phyloP scores from a whole-genome alignment of 176 grass and related monocot genomes.

The Lolium perenne region DNA sequence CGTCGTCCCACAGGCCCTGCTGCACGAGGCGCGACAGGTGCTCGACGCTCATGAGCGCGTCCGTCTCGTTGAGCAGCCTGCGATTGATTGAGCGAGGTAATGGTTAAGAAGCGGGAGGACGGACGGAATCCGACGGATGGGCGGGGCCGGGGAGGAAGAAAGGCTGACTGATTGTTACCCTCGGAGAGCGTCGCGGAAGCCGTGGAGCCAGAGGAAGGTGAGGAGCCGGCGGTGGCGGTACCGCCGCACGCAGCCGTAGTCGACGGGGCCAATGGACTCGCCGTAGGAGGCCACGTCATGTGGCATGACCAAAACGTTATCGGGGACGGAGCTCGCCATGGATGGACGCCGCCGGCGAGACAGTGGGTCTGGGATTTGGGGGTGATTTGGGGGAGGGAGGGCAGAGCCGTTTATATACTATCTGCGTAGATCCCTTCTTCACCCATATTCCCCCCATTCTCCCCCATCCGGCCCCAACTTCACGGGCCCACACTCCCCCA shows the following conservation, averaged over 20 bases:
- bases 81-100: neutral
- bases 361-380: neutral
- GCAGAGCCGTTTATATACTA: too few relatives aligned
- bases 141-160: neutral
- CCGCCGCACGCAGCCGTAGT: neutral
- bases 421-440: too few relatives aligned
- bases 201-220: conserved; percentile 8
- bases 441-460: too few relatives aligned
- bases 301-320: neutral
- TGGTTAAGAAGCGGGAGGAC: neutral
- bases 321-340: neutral
- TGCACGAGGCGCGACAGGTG: neutral
- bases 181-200: neutral
- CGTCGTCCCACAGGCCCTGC: conserved; percentile 9
- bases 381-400: neutral
- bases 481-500: too few relatives aligned
- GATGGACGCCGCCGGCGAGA: neutral
- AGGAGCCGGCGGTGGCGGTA: neutral
- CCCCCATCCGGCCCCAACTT: too few relatives aligned
- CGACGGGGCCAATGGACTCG: neutral
- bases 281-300: neutral
- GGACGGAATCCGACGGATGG: neutral
- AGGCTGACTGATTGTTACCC: neutral
- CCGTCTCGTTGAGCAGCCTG: conserved; percentile 7
- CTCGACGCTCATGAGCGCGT: neutral